Evolutionary conservation across 2,329 filamentous ascomycete genomes (phyloP).

Genomic region (Microsporum ferrugineum): DNA sequence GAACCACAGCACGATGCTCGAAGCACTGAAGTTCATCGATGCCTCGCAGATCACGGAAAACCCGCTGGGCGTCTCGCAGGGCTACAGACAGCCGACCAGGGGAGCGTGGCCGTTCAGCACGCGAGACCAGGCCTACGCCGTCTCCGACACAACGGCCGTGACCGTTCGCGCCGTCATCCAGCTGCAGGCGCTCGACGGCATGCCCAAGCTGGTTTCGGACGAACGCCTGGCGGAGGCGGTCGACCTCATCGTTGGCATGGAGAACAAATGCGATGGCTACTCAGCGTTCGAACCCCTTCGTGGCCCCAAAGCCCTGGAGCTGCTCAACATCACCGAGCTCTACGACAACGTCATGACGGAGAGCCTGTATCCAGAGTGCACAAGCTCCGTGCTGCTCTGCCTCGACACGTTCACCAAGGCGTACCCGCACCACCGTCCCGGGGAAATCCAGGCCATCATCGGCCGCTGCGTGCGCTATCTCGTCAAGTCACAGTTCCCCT

Average conservation of each 20-base stretch:
- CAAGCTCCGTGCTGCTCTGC: slow-evolving; percentile 9
- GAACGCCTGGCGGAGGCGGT: slow-evolving; percentile 8
- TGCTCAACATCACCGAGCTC: slow-evolving; percentile 12
- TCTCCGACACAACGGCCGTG: slow-evolving; percentile 8
- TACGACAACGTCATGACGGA: slow-evolving; percentile 13
- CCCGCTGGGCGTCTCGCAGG: background rate
- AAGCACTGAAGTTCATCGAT: slow-evolving; percentile 8
- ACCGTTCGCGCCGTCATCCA: slow-evolving; percentile 7
- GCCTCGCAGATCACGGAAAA: slow-evolving; percentile 6
- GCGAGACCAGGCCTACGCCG: slow-evolving; percentile 4
- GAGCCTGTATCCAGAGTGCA: slow-evolving; percentile 14
- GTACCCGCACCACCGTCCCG: slow-evolving; percentile 9
- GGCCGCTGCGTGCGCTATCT: slow-evolving; percentile 5
- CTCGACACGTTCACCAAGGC: slow-evolving; percentile 7
- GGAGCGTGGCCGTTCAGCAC: slow-evolving; percentile 9
- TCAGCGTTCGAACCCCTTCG: slow-evolving; percentile 10
- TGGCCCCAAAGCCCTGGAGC: slow-evolving; percentile 7
- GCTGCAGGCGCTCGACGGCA: slow-evolving; percentile 3
- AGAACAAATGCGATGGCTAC: slow-evolving; percentile 11
- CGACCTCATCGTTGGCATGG: slow-evolving; percentile 8
- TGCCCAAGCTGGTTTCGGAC: slow-evolving; percentile 9
- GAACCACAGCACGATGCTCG: background rate
- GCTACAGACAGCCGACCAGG: slow-evolving; percentile 6
- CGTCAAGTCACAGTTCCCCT: slow-evolving; percentile 3
- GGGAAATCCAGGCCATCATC: slow-evolving; percentile 9